Conservation (phyloP, 257 asterid species). For the Solanum chiquidenum region DNA sequence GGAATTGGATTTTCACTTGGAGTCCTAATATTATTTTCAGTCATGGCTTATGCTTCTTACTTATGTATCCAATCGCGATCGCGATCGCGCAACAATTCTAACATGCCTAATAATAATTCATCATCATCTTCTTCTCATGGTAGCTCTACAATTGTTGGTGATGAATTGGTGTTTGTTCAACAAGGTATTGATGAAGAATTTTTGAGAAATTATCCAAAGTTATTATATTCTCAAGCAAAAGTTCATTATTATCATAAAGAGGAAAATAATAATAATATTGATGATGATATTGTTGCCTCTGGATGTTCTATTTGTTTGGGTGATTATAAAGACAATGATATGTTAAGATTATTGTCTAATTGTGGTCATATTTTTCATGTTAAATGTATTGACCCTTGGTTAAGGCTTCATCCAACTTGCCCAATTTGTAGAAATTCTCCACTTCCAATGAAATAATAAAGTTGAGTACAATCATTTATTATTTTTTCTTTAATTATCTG, state of each 20-base stretch:
- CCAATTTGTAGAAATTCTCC: constrained; percentile 20
- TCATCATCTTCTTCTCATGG: neutral
- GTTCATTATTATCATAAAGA: neutral
- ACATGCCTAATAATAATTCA: neutral
- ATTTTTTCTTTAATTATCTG: neutral
- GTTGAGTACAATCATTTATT: neutral
- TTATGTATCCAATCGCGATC: neutral
- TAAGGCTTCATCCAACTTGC: constrained; percentile 15
- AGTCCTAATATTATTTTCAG: neutral
- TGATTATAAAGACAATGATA: constrained; percentile 9
- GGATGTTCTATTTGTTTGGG: constrained; percentile 21
- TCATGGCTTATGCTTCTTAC: neutral
- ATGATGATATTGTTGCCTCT: neutral
- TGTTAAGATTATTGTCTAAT: constrained; percentile 4
- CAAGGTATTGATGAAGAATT: neutral
- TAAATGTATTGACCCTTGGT: constrained; percentile 18
- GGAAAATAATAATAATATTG: neutral
- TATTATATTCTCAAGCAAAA: neutral
- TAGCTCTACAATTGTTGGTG: neutral
- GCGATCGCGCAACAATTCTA: neutral
- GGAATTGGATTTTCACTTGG: neutral
- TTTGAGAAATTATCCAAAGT: neutral
- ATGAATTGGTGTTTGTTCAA: neutral
- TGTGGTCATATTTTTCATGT: constrained; percentile 20
- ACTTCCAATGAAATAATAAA: neutral